Percentiles rank a stretch among this genome's conserved stretches.
Conservation (phyloP, 2,329 filamentous ascomycete species). For the Alternaria rosae region DNA sequence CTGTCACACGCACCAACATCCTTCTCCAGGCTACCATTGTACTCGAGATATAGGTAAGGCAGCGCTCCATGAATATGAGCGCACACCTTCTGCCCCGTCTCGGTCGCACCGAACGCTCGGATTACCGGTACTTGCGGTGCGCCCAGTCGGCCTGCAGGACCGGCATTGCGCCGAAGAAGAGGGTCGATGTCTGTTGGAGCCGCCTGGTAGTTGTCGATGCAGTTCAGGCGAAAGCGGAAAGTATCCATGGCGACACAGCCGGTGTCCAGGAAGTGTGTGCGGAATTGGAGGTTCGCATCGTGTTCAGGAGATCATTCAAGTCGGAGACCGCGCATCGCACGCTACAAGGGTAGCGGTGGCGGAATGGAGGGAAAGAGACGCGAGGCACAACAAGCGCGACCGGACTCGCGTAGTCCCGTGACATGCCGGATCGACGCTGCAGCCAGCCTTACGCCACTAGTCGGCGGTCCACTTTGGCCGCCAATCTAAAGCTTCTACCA, state of each 20-base stretch:
- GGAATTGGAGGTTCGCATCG: conserved; percentile 14
- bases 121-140: conserved; percentile 83
- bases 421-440: conserved; percentile 23
- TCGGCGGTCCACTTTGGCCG: conserved; percentile 24
- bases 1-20: conserved; percentile 67
- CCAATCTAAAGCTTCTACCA: conserved; percentile 16
- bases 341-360: not conserved
- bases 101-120: conserved; percentile 88
- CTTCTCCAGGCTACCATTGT: conserved; percentile 71
- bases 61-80: conserved; percentile 95
- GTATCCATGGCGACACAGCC: conserved; percentile 64
- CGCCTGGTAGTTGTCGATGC: conserved; percentile 92
- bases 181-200: conserved; percentile 82
- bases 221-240: conserved; percentile 92
- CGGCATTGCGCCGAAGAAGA: conserved; percentile 70
- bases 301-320: conserved; percentile 16
- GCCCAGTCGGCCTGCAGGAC: conserved; percentile 63
- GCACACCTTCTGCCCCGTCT: conserved; percentile 95
- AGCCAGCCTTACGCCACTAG: conserved; percentile 46
- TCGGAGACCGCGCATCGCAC: conserved; percentile 1
- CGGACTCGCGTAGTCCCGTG: conserved; percentile 35
- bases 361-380: conserved; percentile 10
- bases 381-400: conserved; percentile 14
- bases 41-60: conserved; percentile 93
- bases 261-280: not conserved